Base-by-base conservation (phyloP, 2,329 filamentous ascomycete species). In the Coniochaeta prunicola region DNA sequence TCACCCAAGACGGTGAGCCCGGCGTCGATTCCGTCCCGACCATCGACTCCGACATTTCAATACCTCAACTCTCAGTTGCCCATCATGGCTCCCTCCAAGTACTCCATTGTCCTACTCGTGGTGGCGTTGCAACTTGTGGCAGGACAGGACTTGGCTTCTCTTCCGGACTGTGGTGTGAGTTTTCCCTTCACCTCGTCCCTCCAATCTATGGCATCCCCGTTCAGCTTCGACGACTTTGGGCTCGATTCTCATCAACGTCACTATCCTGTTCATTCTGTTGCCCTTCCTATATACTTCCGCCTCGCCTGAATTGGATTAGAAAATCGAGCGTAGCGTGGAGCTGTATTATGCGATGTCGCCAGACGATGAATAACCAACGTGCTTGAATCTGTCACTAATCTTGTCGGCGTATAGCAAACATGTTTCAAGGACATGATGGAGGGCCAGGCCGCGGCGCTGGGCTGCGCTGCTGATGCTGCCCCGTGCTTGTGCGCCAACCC, bases 111-210 rank as follows among this genome's bases (percentile, higher is more conserved):
- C 15, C 34, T 56, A 19, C 54, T 56, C 28, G 26, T 56, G 19
- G 54, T 34, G 24, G 54, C 31, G 21, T 56, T 33, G 34, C 15
- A 21, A 9, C 30, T 54, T 40, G 33, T 30, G 54, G 12, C 34
- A 28, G 54, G 33, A 9, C 26, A 38, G 26, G 54, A 56, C n/a
- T 19, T 56, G 26, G 33, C 19, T 6, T 28, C 54, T 21, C 54
- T 56, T 2, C 54, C 54, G 42, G 36, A 9, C 13, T 56, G 54
- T 24, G 54, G 54, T 30, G 54, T 56, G 26, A 38, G 54, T 56
- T 5, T 40, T 38, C 21, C 21, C 2, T 19, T 3, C 21, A 17
- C 30, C 7, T 17, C 28, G 9, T 33, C 13, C 12, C 50, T 21
- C 4, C 38, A 6, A 21, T 12, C 13, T 40, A n/a, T 21, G 38